Conservation (phyloP, 805 yeast genomes). For the Phaffomyces antillensis region DNA sequence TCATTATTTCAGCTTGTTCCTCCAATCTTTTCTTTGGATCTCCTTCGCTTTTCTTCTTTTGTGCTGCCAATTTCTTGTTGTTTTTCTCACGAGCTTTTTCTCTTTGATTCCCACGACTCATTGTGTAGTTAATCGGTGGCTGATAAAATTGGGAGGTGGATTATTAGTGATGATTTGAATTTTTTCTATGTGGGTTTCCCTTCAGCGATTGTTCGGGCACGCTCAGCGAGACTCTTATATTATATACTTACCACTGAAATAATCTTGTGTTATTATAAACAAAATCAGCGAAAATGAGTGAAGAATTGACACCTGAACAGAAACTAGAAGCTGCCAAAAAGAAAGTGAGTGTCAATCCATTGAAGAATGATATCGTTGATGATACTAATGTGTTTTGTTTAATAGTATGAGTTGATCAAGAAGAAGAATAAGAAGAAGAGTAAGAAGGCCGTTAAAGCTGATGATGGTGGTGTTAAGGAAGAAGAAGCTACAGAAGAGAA, state of each 20-base stretch:
- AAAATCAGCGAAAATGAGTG: slow-evolving; percentile 8
- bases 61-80: slow-evolving; percentile 70
- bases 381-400: not conserved
- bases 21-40: slow-evolving; percentile 85
- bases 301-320: slow-evolving; percentile 41
- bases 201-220: too few species aligned
- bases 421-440: slow-evolving; percentile 45
- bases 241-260: too few species aligned
- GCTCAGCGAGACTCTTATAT: too few species aligned
- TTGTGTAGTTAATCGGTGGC: too few species aligned
- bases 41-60: slow-evolving; percentile 60
- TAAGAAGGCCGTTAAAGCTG: slow-evolving; percentile 23
- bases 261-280: too few species aligned
- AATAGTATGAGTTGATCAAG: slow-evolving; percentile 57
- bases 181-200: too few species aligned
- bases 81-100: slow-evolving; percentile 89
- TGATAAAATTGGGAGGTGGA: too few species aligned
- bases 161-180: too few species aligned
- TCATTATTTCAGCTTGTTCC: slow-evolving; percentile 81
- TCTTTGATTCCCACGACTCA: slow-evolving; percentile 97
- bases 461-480: not conserved
- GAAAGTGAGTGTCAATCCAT: slow-evolving; percentile 29
- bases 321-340: slow-evolving; percentile 70
- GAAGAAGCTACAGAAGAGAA: slow-evolving; percentile 5
- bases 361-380: not conserved